phyloP scores from a whole-genome alignment of 768 basidiomycete species.

The Russula dissimulans region DNA sequence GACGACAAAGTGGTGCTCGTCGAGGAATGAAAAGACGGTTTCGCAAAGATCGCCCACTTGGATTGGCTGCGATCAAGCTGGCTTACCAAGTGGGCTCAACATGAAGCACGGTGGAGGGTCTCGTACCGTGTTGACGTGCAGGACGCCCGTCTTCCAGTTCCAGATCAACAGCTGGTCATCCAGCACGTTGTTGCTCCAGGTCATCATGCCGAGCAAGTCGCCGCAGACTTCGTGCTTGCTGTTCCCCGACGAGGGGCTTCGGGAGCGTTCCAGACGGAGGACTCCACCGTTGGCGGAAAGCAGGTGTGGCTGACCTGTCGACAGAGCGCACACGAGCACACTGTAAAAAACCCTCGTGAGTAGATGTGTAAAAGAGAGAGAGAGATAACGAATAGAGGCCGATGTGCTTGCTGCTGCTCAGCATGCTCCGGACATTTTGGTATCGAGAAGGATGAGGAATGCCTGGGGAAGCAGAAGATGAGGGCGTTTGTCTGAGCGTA shows the following conservation, averaged over 20 bases:
- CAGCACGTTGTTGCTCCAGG: too few relatives aligned
- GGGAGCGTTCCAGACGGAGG: neutral
- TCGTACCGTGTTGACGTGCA: neutral
- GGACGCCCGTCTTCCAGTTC: conserved; percentile 4
- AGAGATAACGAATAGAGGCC: neutral
- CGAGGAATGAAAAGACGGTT: neutral
- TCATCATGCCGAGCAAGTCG: conserved; percentile 1
- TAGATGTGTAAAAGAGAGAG: too few relatives aligned
- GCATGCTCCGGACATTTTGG: too few relatives aligned
- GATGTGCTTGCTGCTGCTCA: too few relatives aligned
- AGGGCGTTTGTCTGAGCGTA: too few relatives aligned
- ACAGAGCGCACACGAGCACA: neutral
- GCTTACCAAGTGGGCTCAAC: too few relatives aligned
- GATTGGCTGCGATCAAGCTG: neutral
- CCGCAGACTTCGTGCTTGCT: neutral
- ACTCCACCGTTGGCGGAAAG: neutral
- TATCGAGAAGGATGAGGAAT: too few relatives aligned
- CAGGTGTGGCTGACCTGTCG: neutral
- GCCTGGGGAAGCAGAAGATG: too few relatives aligned
- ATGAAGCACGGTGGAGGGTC: neutral
- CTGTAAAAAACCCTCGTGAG: too few relatives aligned
- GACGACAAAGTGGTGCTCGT: neutral
- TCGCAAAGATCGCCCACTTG: neutral
- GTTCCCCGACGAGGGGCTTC: neutral
- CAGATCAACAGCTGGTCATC: neutral